These are phyloP conservation scores for Aquilaria sinensis DNA, from an alignment of 345 rosid genomes.

Conservation along the genomic window DNA sequence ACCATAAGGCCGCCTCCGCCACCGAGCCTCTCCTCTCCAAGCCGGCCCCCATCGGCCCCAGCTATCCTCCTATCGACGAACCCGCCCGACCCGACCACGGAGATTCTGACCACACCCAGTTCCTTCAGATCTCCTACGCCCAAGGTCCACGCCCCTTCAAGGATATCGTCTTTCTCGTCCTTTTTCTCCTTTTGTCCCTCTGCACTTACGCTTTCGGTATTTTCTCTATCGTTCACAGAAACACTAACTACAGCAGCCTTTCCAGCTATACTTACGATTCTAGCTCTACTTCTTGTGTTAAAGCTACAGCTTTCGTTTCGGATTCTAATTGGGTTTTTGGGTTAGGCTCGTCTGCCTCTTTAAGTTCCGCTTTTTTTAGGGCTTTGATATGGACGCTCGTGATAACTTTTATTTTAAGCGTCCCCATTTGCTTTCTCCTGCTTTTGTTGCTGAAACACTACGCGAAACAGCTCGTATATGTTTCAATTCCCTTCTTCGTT, in stretches of 20 bases:
- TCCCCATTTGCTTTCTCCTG: conserved; percentile 58
- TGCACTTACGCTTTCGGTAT: conserved; percentile 75
- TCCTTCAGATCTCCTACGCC: conserved; percentile 81
- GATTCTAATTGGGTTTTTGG: conserved; percentile 18
- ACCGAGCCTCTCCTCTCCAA: conserved; percentile 70
- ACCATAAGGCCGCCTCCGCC: conserved; percentile 41
- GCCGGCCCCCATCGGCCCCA: conserved; percentile 22
- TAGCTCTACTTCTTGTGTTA: conserved; percentile 50
- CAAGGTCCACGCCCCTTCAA: conserved; percentile 70
- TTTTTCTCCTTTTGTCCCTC: conserved; percentile 52
- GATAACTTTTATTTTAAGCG: conserved; percentile 57
- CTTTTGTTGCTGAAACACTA: conserved; percentile 74
- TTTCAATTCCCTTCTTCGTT: conserved; percentile 68
- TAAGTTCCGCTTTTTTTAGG: conserved; percentile 27
- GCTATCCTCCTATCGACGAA: conserved; percentile 30
- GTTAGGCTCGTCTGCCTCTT: conserved; percentile 14
- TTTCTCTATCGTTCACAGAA: conserved; percentile 58
- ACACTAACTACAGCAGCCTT: conserved; percentile 36
- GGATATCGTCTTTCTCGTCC: conserved; percentile 65
- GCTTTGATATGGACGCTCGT: conserved; percentile 67
- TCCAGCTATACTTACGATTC: conserved; percentile 54
- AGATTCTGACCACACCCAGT: conserved; percentile 64
- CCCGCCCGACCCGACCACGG: conserved; percentile 25
- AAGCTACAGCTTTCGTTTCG: conserved; percentile 18
- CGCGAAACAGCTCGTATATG: conserved; percentile 78